A percentile compares a stretch with the other conserved stretches of the same genome.
Evolutionary conservation across 257 asterid genomes (phyloP).

Genomic region (Salvia miltiorrhiza): DNA sequence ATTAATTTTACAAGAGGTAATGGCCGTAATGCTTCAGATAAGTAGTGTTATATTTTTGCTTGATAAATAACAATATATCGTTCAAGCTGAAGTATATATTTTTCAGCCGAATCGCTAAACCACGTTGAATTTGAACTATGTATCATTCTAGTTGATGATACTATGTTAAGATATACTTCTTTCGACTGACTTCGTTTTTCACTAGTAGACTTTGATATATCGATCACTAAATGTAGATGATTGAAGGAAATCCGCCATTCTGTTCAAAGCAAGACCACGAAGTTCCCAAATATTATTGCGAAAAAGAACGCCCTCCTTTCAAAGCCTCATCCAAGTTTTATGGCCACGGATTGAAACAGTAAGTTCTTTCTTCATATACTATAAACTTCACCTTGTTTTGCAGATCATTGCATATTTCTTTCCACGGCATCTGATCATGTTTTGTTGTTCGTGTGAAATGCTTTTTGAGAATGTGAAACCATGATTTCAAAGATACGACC

Average conservation of each 20-base stretch:
- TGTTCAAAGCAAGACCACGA: conserved; percentile 51
- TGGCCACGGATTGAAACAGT: conserved; percentile 84
- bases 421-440: not conserved
- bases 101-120: too few relatives aligned
- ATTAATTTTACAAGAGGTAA: conserved; percentile 90
- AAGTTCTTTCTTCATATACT: conserved; percentile 23
- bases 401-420: too few relatives aligned
- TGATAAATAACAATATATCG: not conserved
- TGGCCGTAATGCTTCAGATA: conserved; percentile 1
- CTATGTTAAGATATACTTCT: conserved; percentile 3
- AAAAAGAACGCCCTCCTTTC: conserved; percentile 82
- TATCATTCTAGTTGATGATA: too few relatives aligned
- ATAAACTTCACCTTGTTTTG: too few relatives aligned
- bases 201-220: conserved; percentile 11
- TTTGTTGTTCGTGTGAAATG: not conserved
- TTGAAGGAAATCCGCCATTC: conserved; percentile 85
- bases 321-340: conserved; percentile 64
- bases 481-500: not conserved
- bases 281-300: conserved; percentile 55
- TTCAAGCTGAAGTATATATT: not conserved
- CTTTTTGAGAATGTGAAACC: not conserved
- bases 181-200: conserved; percentile 9
- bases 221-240: conserved; percentile 60
- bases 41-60: not conserved
- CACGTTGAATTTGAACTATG: too few relatives aligned